Conservation (phyloP, 2,329 filamentous ascomycete genomes). For the Pseudogymnoascus sp. region DNA sequence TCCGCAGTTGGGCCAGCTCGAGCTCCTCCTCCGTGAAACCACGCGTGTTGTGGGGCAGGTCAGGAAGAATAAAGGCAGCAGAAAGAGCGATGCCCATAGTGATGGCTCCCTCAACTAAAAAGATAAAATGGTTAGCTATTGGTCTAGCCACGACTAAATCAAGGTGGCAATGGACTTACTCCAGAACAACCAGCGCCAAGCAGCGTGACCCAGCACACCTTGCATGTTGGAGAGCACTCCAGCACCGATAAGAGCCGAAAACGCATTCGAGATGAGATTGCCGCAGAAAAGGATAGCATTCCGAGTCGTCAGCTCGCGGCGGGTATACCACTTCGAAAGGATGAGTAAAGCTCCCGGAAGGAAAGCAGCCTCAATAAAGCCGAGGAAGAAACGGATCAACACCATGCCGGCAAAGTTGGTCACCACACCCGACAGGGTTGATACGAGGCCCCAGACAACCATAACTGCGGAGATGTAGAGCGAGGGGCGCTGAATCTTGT, state of each 20-base stretch:
- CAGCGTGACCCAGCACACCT: slow-evolving; percentile 43
- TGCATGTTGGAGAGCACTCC: slow-evolving; percentile 53
- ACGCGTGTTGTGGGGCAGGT: slow-evolving; percentile 46
- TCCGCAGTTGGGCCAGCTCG: slow-evolving; percentile 45
- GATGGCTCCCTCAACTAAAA: slow-evolving; percentile 42
- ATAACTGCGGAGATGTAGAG: slow-evolving; percentile 37
- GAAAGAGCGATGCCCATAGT: slow-evolving; percentile 43
- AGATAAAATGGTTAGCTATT: slow-evolving; percentile 35
- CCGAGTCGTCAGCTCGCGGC: slow-evolving; percentile 45
- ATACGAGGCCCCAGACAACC: slow-evolving; percentile 32
- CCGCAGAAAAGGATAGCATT: slow-evolving; percentile 53
- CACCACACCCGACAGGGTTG: slow-evolving; percentile 14
- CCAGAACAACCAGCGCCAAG: slow-evolving; percentile 53
- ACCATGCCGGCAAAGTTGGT: slow-evolving; percentile 48
- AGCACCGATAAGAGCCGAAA: slow-evolving; percentile 50
- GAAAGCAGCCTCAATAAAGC: slow-evolving; percentile 57
- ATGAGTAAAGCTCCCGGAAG: slow-evolving; percentile 56
- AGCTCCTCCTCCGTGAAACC: slow-evolving; percentile 54
- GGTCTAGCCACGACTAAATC: slow-evolving; percentile 17
- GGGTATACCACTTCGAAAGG: slow-evolving; percentile 60
- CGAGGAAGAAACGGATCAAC: slow-evolving; percentile 49
- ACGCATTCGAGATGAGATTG: slow-evolving; percentile 52
- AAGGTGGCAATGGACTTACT: slow-evolving; percentile 30
- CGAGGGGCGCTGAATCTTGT: slow-evolving; percentile 42
- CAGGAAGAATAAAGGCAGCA: slow-evolving; percentile 43